Conservation (phyloP, 345 rosid genomes). For the Dipteronia sinensis region DNA sequence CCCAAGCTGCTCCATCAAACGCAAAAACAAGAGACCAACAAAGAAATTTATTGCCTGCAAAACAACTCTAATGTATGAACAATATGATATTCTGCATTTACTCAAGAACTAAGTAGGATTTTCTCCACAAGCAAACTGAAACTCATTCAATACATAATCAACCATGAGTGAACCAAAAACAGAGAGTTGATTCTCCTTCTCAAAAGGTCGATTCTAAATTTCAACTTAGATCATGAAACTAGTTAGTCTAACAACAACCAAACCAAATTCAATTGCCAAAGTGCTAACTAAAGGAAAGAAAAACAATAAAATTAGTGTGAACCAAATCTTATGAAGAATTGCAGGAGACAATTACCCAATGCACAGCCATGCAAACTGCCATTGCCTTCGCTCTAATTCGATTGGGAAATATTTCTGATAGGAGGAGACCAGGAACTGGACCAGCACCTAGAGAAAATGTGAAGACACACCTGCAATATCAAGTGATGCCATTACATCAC, state of each 20-base stretch:
- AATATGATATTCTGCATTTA: not conserved
- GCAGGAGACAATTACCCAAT: conserved; percentile 66
- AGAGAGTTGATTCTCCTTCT: not conserved
- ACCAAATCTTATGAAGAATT: not conserved
- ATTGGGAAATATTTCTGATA: conserved; percentile 87
- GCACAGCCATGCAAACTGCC: conserved; percentile 89
- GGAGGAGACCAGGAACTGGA: conserved; percentile 87
- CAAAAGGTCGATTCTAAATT: not conserved
- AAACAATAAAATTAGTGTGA: not conserved
- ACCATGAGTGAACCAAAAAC: not conserved
- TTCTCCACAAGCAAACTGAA: not conserved
- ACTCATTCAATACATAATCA: not conserved
- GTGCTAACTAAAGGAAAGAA: not conserved
- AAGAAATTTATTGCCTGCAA: conserved; percentile 86
- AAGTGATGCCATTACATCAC: conserved; percentile 2
- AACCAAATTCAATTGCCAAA: not conserved
- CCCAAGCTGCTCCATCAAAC: conserved; percentile 78
- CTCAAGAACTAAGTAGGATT: not conserved
- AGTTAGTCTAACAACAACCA: conserved; percentile 9
- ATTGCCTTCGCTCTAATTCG: conserved; percentile 89
- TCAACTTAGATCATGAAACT: not conserved
- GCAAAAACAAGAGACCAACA: conserved; percentile 82
- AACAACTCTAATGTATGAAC: conserved; percentile 12
- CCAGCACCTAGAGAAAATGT: conserved; percentile 86
- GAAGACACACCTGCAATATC: conserved; percentile 73